A percentile compares a stretch with the other conserved stretches of the same genome.
These are phyloP conservation scores for Dicorynia guianensis DNA, from an alignment of 306 rosid species.

Conservation along the genomic window DNA sequence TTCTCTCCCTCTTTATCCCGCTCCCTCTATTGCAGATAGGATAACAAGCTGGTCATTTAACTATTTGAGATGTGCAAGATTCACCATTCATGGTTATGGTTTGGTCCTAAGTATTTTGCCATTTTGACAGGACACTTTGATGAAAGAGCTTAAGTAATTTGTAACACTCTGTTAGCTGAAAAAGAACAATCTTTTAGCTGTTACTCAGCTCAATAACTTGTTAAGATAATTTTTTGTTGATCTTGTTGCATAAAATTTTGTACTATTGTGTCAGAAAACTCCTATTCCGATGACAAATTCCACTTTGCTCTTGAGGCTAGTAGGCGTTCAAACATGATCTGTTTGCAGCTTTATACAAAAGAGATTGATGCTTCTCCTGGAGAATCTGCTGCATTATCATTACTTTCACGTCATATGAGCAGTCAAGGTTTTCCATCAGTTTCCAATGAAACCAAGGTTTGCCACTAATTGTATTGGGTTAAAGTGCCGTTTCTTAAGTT, in stretches of 20 bases:
- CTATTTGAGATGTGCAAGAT: constrained; percentile 14
- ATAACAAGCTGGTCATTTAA: constrained; percentile 7
- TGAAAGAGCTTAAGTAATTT: neutral
- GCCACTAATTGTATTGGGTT: constrained; percentile 37
- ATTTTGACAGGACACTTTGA: constrained; percentile 15
- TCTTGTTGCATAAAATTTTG: constrained; percentile 43
- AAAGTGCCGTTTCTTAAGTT: constrained; percentile 24
- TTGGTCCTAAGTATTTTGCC: constrained; percentile 24
- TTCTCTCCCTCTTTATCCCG: constrained; percentile 18
- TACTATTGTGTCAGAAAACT: constrained; percentile 72
- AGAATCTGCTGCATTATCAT: constrained; percentile 80
- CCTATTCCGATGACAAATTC: constrained; percentile 74
- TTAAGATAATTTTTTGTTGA: constrained; percentile 18
- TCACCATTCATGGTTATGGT: constrained; percentile 10
- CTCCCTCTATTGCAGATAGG: neutral
- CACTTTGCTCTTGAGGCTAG: constrained; percentile 87
- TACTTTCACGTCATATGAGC: constrained; percentile 65
- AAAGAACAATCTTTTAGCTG: neutral
- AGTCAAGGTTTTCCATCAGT: constrained; percentile 53
- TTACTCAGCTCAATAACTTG: constrained; percentile 5
- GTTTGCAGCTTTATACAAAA: constrained; percentile 81
- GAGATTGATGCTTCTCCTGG: constrained; percentile 84
- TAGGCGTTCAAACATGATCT: constrained; percentile 82
- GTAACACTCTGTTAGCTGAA: neutral
- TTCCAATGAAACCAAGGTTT: constrained; percentile 78